A percentile compares a stretch with the other conserved stretches of the same genome.
Evolutionary conservation across 1,139 yeast genomes (phyloP).

Genomic region (Kodamaea arcana): DNA sequence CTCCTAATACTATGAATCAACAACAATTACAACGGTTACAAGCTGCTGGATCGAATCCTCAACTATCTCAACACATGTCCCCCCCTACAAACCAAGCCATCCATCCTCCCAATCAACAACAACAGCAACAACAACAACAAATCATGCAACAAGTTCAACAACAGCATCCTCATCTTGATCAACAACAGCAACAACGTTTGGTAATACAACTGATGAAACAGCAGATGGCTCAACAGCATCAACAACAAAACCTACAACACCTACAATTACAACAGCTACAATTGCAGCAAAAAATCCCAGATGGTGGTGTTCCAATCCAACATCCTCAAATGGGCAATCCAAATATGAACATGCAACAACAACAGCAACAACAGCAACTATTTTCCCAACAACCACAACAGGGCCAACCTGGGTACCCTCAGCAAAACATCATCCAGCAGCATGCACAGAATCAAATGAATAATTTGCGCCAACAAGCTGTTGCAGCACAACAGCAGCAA

Average conservation of each 20-base stretch:
- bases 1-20: constrained; percentile 3
- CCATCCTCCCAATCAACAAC: constrained; percentile 5
- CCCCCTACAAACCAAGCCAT: constrained; percentile 8
- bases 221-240: constrained; percentile 15
- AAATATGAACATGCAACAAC: constrained; percentile 21
- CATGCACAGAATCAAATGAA: constrained; percentile 54
- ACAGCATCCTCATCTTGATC: constrained; percentile 7
- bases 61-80: constrained; percentile 9
- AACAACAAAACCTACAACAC: constrained; percentile 12
- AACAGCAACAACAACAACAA: constrained; percentile 9
- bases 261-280: constrained; percentile 11
- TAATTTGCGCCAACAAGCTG: constrained; percentile 45
- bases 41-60: constrained; percentile 11
- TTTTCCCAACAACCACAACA: constrained; percentile 3
- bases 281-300: constrained; percentile 13
- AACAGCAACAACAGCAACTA: constrained; percentile 7
- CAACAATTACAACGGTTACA: constrained; percentile 6
- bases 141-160: constrained; percentile 9
- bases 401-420: constrained; percentile 4
- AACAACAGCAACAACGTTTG: constrained; percentile 18
- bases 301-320: constrained; percentile 10
- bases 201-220: constrained; percentile 25
- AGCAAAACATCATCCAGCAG: constrained; percentile 38
- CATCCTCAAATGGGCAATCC: constrained; percentile 3
- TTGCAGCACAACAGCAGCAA: constrained; percentile 24